Evolutionary conservation across 352 stramenopile genomes (phyloP).

Genomic region (Phytophthora melonis): DNA sequence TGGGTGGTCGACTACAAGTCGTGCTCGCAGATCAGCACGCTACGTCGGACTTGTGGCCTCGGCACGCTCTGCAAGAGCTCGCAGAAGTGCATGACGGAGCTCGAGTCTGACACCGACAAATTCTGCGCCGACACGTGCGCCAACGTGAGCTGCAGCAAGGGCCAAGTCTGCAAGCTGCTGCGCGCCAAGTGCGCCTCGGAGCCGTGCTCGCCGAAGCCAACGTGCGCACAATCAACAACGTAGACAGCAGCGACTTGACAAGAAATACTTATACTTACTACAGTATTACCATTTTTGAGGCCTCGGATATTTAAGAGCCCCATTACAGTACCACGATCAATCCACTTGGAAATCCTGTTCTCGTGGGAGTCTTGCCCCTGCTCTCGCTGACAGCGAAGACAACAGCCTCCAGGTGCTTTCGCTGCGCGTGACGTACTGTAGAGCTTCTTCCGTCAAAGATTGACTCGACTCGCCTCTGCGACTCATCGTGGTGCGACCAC

Average conservation of each 20-base stretch:
- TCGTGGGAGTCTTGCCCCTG: not conserved
- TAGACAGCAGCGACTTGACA: not conserved
- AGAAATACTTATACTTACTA: not conserved
- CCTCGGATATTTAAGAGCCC: not conserved
- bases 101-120: slow-evolving; percentile 6
- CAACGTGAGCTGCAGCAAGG: slow-evolving; percentile 4
- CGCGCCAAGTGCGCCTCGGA: slow-evolving; percentile 17
- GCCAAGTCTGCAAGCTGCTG: slow-evolving; percentile 15
- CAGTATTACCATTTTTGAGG: not conserved
- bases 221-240: not conserved
- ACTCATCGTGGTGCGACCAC: slow-evolving; percentile 18
- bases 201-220: slow-evolving; percentile 15
- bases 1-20: slow-evolving; percentile 37
- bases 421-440: slow-evolving; percentile 8
- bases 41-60: slow-evolving; percentile 12
- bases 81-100: slow-evolving; percentile 16
- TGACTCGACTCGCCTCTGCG: slow-evolving; percentile 18
- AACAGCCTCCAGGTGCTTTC: not conserved
- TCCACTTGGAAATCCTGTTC: not conserved
- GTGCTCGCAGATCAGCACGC: slow-evolving; percentile 20
- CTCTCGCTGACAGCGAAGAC: too few relatives aligned
- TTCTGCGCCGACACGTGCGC: slow-evolving; percentile 25
- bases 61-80: slow-evolving; percentile 19
- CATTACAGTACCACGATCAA: not conserved
- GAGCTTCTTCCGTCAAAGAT: slow-evolving; percentile 23